Percentiles rank a stretch among this genome's conserved stretches.
phyloP scores from a whole-genome alignment of 768 basidiomycete species.

The Termitomyces sp. region DNA sequence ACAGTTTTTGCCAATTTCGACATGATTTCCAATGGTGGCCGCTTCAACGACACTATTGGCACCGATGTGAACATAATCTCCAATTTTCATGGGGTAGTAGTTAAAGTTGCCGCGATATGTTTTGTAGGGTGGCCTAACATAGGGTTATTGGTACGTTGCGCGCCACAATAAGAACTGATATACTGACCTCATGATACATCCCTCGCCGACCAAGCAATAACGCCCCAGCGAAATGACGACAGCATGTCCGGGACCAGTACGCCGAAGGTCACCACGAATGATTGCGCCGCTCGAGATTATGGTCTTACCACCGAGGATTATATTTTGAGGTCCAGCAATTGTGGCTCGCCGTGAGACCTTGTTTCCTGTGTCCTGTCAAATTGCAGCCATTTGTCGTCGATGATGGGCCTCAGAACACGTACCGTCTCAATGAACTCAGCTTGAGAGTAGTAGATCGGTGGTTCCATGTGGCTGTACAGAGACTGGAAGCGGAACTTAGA shows the following conservation, averaged over 20 bases:
- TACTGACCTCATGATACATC: slow-evolving; percentile 74
- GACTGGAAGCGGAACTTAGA: slow-evolving; percentile 1
- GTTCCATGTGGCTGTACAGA: slow-evolving; percentile 43
- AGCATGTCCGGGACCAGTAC: slow-evolving; percentile 87
- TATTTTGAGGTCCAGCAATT: slow-evolving; percentile 92
- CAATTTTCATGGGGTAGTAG: slow-evolving; percentile 97
- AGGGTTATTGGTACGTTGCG: background rate
- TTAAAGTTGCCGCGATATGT: slow-evolving; percentile 90
- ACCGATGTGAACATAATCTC: slow-evolving; percentile 93
- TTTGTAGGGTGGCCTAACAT: slow-evolving; percentile 73
- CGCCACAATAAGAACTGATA: background rate
- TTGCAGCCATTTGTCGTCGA: background rate
- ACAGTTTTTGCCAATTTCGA: slow-evolving; percentile 93
- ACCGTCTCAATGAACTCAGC: slow-evolving; percentile 89
- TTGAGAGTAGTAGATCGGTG: slow-evolving; percentile 73
- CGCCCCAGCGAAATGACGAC: slow-evolving; percentile 91
- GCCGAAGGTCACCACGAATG: slow-evolving; percentile 87
- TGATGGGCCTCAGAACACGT: slow-evolving; percentile 12
- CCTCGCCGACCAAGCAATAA: slow-evolving; percentile 89
- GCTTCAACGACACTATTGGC: slow-evolving; percentile 89
- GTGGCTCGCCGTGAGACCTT: slow-evolving; percentile 90
- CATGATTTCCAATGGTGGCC: slow-evolving; percentile 88
- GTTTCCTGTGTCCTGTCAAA: slow-evolving; percentile 82
- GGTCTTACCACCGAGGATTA: slow-evolving; percentile 95
- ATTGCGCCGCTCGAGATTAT: slow-evolving; percentile 89